Conservation (phyloP, 176 grass and related monocot genomes). For the Otatea glauca region DNA sequence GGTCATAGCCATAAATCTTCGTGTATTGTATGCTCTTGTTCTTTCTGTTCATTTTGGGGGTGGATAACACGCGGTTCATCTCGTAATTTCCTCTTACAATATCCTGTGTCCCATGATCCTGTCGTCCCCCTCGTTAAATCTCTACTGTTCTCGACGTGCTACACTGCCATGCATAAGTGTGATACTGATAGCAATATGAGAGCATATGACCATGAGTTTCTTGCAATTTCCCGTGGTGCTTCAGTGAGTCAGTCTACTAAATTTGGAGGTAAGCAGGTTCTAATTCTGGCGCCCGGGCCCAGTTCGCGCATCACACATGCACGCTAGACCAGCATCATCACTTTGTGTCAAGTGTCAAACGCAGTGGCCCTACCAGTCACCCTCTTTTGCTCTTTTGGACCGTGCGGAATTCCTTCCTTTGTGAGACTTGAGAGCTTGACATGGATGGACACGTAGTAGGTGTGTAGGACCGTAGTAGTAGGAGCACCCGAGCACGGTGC, state of each 20-base stretch:
- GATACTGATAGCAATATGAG: background rate
- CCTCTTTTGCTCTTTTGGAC: slow-evolving; percentile 43
- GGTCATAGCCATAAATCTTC: slow-evolving; percentile 41
- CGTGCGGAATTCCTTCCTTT: slow-evolving; percentile 31
- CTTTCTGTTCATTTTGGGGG: slow-evolving; percentile 43
- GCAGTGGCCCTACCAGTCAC: slow-evolving; percentile 28
- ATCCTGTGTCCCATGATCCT: background rate
- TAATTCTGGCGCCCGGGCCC: background rate
- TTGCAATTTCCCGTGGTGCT: background rate
- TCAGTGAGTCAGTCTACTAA: background rate
- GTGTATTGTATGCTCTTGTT: slow-evolving; percentile 41
- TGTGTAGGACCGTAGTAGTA: background rate
- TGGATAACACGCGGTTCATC: slow-evolving; percentile 59
- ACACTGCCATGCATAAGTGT: background rate
- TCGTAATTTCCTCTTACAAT: slow-evolving; percentile 38
- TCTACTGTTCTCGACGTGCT: slow-evolving; percentile 4
- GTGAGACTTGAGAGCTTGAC: background rate
- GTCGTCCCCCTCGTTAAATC: background rate
- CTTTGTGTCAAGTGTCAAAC: slow-evolving; percentile 58
- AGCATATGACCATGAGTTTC: background rate
- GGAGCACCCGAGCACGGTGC: background rate
- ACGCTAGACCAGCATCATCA: slow-evolving; percentile 26
- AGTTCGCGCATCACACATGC: background rate
- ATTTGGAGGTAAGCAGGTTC: slow-evolving; percentile 25
- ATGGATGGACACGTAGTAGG: slow-evolving; percentile 22